Base-by-base conservation (phyloP, 129 eudicot species). In the Heracleum sosnowskyi region DNA sequence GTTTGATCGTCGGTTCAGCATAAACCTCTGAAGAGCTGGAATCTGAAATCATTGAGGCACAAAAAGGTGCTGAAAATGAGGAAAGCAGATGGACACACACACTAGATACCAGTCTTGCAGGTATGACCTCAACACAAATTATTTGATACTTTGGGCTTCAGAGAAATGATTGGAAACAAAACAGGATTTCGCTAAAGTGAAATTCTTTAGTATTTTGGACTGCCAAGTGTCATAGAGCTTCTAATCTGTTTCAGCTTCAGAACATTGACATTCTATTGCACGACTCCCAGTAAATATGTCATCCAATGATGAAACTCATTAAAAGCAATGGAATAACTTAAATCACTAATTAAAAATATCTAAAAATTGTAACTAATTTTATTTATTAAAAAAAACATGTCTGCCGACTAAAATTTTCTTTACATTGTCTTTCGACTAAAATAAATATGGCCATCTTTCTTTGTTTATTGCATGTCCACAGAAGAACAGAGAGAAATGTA, bases 11-110 rank as follows among this genome's bases (percentile, higher is more conserved):
- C 95, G 86, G 81, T 86, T 92, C 80, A 87, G 96, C 96, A 95
- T 89, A 80, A 88, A 95, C 79, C 99, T 90, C 83, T 95, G 99
- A 57, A 95, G 72, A 53, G 99, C 99, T 26, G 99, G 99, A 76
- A 95, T 97, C 98, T 95, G 87, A 41, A 22, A 86, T 47, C 11
- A 73, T 8, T n/a, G 31, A 74, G 37, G 29, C 64, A 63, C 49
- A 41, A 28, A 74, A 31, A 35, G 47, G 76, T 11, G 29, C 51
- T 41, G 11, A 72, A 39, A 24, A 72, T 22, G 51, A 72, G 34
- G 22, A 40, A n/a, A 4, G 0, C 44, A 24, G 4, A 40, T 0
- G 12, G 39, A 33, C 31, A 3, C 5, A 11, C 68, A 26, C 68
- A n/a, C 31, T 29, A 60, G 62, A 62, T 60, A 31, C 1, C 22